Base-by-base conservation (phyloP, 2,329 filamentous ascomycete species). In the Colletotrichum nymphaeae region DNA sequence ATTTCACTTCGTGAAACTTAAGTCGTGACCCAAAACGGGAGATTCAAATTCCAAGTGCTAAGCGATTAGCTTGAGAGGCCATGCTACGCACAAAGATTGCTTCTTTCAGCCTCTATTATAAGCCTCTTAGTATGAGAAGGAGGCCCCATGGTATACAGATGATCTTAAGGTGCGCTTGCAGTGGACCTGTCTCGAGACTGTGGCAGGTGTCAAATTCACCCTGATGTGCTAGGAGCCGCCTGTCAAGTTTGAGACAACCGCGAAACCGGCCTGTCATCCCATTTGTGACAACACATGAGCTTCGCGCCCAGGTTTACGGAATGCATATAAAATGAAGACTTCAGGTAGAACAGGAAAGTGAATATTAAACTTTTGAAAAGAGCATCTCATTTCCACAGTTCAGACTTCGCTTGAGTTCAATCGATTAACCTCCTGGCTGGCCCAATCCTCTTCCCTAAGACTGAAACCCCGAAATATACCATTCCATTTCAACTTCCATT, bases 161-260 rank as follows among this genome's bases (percentile, higher is more conserved):
- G n/a, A n/a, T 37, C 14, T 49, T 53, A 63, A 63, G 69, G 37
- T 67, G 32, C 46, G 32, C 55, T 24, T 19, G 5, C 11, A 30
- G 26, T 62, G 63, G 63, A 49, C 56, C 52, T 32, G 57, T 72
- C 64, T 72, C 64, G 64, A 22, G 63, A 67, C 5, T 71, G 63
- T 71, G 56, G 60, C 46, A 67, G 32, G 56, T 37, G 57, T 52
- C 57, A 63, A 28, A 11, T 35, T 35, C 11, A 26, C 57, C 28
- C 19, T 32, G 14, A 28, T 12, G 9, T 22, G 22, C 32, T 28
- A 57, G 35, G 63, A 19, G 30, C 14, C 69, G 57, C 64, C 22
- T 72, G 63, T 37, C 63, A 72, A 26, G 12, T 35, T 30, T 8
- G 37, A 62, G 57, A 57, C 57, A 67, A 19, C 35, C 16, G n/a